Conservation (phyloP, 495 filamentous ascomycete genomes). For the Viridothelium virens region DNA sequence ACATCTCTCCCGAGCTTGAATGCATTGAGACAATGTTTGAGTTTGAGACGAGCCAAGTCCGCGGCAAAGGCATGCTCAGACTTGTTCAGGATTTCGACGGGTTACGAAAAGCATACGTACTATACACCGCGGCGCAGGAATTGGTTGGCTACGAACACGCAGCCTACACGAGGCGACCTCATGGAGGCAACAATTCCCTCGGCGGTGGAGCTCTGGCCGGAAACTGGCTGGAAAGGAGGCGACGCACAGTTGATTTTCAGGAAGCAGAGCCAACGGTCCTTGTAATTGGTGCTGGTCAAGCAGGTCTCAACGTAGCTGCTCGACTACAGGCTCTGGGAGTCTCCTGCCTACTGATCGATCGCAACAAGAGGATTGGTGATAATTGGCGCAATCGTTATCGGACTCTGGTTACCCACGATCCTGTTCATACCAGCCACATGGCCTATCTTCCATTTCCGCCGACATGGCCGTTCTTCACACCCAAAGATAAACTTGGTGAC, state of each 20-base stretch:
- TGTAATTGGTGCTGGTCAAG: constrained; percentile 51
- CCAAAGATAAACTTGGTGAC: constrained; percentile 75
- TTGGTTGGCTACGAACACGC: constrained; percentile 24
- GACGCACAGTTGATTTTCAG: constrained; percentile 48
- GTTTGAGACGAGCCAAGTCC: constrained; percentile 26
- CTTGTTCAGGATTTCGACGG: constrained; percentile 15
- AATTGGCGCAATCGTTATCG: constrained; percentile 65
- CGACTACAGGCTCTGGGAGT: constrained; percentile 63
- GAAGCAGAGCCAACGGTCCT: constrained; percentile 55
- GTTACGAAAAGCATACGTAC: constrained; percentile 24
- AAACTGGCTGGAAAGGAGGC: constrained; percentile 60
- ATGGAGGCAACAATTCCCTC: constrained; percentile 25
- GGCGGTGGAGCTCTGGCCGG: constrained; percentile 23
- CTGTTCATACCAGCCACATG: constrained; percentile 52
- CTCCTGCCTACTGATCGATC: constrained; percentile 56
- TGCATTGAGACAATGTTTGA: constrained; percentile 27
- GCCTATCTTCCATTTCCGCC: constrained; percentile 61
- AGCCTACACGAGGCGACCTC: constrained; percentile 18
- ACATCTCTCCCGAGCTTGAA: constrained; percentile 19
- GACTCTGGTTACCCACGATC: constrained; percentile 62
- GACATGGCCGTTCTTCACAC: constrained; percentile 49
- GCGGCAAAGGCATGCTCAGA: constrained; percentile 22
- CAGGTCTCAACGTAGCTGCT: constrained; percentile 41
- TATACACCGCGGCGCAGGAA: constrained; percentile 22
- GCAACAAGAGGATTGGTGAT: constrained; percentile 58